Percentiles rank a stretch among this genome's conserved stretches.
Evolutionary conservation across 805 yeast genomes (phyloP).

Genomic region (Saturnispora mendoncae): DNA sequence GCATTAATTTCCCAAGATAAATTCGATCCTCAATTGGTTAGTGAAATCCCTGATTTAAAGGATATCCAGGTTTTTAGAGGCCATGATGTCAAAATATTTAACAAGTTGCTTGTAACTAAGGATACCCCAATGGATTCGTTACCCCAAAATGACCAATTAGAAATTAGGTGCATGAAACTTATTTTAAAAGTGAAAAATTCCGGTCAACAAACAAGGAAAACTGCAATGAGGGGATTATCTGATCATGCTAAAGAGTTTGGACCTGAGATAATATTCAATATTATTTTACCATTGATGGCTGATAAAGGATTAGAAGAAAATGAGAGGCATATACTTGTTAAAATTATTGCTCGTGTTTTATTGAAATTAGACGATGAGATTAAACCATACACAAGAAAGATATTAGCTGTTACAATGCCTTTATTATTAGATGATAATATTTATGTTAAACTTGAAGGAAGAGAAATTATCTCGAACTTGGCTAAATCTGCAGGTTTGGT

Average conservation of each 20-base stretch:
- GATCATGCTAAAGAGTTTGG: slow-evolving; percentile 61
- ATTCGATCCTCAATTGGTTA: slow-evolving; percentile 32
- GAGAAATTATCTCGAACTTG: slow-evolving; percentile 66
- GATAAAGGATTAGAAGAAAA: slow-evolving; percentile 69
- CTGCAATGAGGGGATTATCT: slow-evolving; percentile 56
- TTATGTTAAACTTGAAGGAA: slow-evolving; percentile 66
- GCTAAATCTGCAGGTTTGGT: slow-evolving; percentile 78
- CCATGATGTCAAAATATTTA: slow-evolving; percentile 65
- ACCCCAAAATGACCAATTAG: slow-evolving; percentile 46
- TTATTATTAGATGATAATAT: slow-evolving; percentile 70
- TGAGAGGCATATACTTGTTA: slow-evolving; percentile 76
- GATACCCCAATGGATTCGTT: slow-evolving; percentile 28
- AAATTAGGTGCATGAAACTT: slow-evolving; percentile 51
- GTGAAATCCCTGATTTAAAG: slow-evolving; percentile 54
- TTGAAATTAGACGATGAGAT: slow-evolving; percentile 56
- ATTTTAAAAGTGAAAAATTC: slow-evolving; percentile 75
- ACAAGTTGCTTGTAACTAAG: slow-evolving; percentile 37
- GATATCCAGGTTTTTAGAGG: slow-evolving; percentile 64
- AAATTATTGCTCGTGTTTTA: slow-evolving; percentile 61
- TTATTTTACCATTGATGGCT: slow-evolving; percentile 65
- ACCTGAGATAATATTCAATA: slow-evolving; percentile 57
- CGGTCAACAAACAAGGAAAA: slow-evolving; percentile 54
- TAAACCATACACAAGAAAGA: slow-evolving; percentile 64
- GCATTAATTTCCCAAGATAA: slow-evolving; percentile 21
- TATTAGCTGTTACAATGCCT: slow-evolving; percentile 70